Conservation (phyloP, 2,329 filamentous ascomycete species). For the Fonsecaea pugnacius region DNA sequence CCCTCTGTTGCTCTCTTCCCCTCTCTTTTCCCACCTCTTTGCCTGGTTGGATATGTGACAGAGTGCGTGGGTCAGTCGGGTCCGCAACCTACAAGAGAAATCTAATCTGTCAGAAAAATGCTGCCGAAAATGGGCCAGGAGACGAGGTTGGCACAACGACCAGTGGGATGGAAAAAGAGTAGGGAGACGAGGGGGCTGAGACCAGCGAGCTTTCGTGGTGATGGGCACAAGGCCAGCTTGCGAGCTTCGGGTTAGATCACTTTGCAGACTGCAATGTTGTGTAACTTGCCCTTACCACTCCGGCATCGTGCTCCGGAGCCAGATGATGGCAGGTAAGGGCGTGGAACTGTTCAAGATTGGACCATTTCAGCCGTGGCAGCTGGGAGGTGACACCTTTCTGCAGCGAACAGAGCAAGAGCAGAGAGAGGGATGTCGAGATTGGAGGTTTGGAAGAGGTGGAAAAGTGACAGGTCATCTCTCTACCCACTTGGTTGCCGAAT, state of each 20-base stretch:
- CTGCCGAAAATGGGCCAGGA: not conserved
- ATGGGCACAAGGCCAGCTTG: not conserved
- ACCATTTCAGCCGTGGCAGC: not conserved
- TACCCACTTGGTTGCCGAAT: not conserved
- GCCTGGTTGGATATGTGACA: not conserved
- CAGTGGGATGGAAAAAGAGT: not conserved
- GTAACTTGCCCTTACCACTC: not conserved
- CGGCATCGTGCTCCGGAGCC: not conserved
- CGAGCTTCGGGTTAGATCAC: not conserved
- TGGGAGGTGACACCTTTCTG: not conserved
- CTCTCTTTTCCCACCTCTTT: not conserved
- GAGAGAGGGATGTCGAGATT: not conserved
- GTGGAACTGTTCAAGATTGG: not conserved
- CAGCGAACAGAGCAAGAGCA: not conserved
- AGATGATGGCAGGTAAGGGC: not conserved
- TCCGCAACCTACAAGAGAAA: constrained; percentile 1
- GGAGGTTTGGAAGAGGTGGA: not conserved
- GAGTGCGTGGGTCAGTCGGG: not conserved
- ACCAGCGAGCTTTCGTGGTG: not conserved
- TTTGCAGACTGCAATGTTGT: not conserved
- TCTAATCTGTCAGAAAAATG: constrained; percentile 1
- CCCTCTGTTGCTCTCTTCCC: not conserved
- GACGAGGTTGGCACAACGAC: not conserved
- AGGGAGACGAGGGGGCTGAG: not conserved
- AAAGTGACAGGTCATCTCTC: constrained; percentile 1